Base-by-base conservation (phyloP, 768 basidiomycete genomes). In the Terana coerulea region DNA sequence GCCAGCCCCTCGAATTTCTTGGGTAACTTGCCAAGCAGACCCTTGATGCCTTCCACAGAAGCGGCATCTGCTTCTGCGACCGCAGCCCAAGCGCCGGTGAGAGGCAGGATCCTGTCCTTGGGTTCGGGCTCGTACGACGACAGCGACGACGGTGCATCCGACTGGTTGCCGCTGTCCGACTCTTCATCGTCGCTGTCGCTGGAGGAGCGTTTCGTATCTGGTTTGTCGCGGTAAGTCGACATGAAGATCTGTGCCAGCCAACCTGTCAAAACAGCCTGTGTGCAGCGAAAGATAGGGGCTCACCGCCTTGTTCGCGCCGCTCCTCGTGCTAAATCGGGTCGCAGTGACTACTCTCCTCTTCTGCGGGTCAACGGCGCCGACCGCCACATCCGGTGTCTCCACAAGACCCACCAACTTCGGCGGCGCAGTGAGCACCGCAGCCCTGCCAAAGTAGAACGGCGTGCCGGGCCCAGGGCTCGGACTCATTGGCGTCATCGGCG, bases 351-450 rank as follows among this genome's bases (percentile, higher is more conserved):
- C 88, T 42, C 92, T 72, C 59, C 87, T 75, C 75, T 93, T 91
- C 65, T 77, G 73, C 15, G 89, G 82, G 66, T 95, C 92, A 8
- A 93, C 88, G 21, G 91, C 88, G 8, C 92, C 92, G 31, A 91
- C 81, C n/a, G 84, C 91, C 8, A 92, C 84, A 63, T 93, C 92
- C 0, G 91, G 89, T 9, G 89, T 92, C 66, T 88, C 88, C 15
- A 94, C 85, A 26, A 93, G 71, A 3, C 86, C 89, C 15, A 94
- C 78, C 25, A 94, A 69, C 62, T 84, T 84, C 14, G 92, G 91
- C n/a, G 90, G 87, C 14, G 86, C 86, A 10, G 86, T 90, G 67
- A 92, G 68, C 37, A 88, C 83, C 12, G 88, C 82, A 0, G 88
- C 86, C 12, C 86, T 75, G 0, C 88, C 87, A 55, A 76, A 86